phyloP scores from a whole-genome alignment of 1,284 basidiomycete genomes.

The Fomitopsis betulina region DNA sequence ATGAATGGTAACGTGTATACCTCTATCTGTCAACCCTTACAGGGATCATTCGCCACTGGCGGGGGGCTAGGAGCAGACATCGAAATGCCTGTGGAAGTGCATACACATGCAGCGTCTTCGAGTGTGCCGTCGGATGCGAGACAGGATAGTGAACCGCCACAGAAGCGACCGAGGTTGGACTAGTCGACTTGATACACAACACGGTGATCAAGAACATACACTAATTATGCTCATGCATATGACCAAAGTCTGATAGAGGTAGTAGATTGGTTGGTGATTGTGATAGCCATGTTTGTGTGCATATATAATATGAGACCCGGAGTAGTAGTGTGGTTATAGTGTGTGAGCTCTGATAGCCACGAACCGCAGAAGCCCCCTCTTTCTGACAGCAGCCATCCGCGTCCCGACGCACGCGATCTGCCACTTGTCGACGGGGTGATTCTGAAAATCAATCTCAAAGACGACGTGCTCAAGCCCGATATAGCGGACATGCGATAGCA shows the following conservation, averaged over 20 bases:
- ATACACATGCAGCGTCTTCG: not conserved
- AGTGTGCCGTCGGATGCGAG: not conserved
- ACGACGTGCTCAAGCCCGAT: conserved; percentile 6
- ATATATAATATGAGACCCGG: not conserved
- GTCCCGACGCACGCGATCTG: not conserved
- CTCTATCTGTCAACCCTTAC: too few relatives aligned
- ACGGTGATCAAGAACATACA: not conserved
- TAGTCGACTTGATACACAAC: not conserved
- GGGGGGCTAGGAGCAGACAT: too few relatives aligned
- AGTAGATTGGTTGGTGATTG: not conserved
- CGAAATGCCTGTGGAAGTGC: too few relatives aligned
- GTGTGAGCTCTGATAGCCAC: not conserved
- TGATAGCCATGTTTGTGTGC: not conserved
- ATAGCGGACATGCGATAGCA: conserved; percentile 16
- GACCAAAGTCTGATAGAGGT: not conserved
- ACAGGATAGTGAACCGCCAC: not conserved
- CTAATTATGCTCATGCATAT: not conserved
- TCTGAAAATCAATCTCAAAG: conserved; percentile 12
- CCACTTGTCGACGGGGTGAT: not conserved
- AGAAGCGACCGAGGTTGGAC: not conserved
- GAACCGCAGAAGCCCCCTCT: conserved; percentile 4
- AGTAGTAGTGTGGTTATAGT: not conserved
- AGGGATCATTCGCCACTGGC: too few relatives aligned
- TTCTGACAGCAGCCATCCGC: conserved; percentile 3
- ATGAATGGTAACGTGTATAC: too few relatives aligned